Conservation (phyloP, 1,284 basidiomycete species). For the Ceratorhiza oryzae-sativae region DNA sequence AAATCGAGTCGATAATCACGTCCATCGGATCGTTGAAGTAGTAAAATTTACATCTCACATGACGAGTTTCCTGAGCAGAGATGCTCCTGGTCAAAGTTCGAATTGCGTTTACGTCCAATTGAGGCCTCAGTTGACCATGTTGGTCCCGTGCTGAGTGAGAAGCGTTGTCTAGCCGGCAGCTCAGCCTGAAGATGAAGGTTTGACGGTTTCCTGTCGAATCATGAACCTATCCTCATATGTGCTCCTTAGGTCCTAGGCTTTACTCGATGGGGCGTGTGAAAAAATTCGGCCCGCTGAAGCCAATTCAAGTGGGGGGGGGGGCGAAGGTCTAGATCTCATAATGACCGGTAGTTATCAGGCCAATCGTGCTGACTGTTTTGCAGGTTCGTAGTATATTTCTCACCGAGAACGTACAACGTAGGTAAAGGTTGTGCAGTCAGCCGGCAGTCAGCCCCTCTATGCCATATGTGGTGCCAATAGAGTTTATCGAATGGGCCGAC, state of each 20-base stretch:
- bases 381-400: background rate
- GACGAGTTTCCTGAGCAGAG: background rate
- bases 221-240: background rate
- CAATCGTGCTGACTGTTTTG: background rate
- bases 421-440: background rate
- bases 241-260: slow-evolving; percentile 12
- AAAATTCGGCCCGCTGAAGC: background rate
- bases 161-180: background rate
- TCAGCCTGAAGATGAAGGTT: background rate
- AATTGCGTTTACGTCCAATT: slow-evolving; percentile 5
- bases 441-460: no score
- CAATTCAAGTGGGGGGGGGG: background rate
- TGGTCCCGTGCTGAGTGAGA: background rate
- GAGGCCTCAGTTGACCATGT: slow-evolving; percentile 7
- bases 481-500: background rate
- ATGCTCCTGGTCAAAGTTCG: background rate
- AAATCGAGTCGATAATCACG: background rate
- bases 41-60: slow-evolving; percentile 26
- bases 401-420: background rate
- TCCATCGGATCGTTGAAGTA: background rate
- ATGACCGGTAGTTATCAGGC: background rate
- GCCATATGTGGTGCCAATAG: background rate
- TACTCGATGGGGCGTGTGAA: slow-evolving; percentile 6
- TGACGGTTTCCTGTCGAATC: background rate
- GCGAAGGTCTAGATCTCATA: no score